Conservation (phyloP, 2,329 filamentous ascomycete genomes). For the Cladophialophora psammophila region DNA sequence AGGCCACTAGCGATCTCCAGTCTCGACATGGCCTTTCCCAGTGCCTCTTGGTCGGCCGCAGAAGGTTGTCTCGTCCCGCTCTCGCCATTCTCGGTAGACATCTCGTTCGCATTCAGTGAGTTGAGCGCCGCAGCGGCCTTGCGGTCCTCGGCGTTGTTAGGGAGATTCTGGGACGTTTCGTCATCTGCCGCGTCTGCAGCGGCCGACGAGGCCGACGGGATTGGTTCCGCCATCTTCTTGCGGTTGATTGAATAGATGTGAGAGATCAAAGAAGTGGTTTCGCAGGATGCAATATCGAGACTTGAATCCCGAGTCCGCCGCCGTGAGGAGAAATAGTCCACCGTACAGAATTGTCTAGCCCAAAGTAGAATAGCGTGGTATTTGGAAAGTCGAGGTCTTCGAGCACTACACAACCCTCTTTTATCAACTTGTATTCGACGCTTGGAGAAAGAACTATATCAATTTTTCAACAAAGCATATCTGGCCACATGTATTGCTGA, state of each 20-base stretch:
- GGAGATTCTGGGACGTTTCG: slow-evolving; percentile 42
- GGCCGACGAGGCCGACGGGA: slow-evolving; percentile 50
- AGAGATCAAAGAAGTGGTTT: background rate
- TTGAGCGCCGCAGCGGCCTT: slow-evolving; percentile 59
- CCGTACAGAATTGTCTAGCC: slow-evolving; percentile 9
- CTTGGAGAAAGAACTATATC: background rate
- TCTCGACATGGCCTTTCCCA: slow-evolving; percentile 59
- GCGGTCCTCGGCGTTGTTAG: slow-evolving; percentile 58
- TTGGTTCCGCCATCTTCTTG: slow-evolving; percentile 52
- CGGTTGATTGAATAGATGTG: slow-evolving; percentile 44
- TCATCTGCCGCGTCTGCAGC: slow-evolving; percentile 47
- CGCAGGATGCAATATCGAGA: background rate
- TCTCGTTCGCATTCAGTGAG: slow-evolving; percentile 53
- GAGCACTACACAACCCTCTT: background rate
- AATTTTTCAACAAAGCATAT: background rate
- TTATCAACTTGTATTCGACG: background rate
- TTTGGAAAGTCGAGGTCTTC: background rate
- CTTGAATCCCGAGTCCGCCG: background rate
- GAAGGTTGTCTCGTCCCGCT: slow-evolving; percentile 43
- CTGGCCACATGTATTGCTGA: background rate
- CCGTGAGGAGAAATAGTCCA: background rate
- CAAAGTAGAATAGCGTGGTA: slow-evolving; percentile 13
- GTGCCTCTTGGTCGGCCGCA: slow-evolving; percentile 54
- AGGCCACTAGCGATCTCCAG: slow-evolving; percentile 53
- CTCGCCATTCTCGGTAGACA: slow-evolving; percentile 47